Evolutionary conservation across 2,329 filamentous ascomycete genomes (phyloP).

Genomic region (Penicillium sp.): DNA sequence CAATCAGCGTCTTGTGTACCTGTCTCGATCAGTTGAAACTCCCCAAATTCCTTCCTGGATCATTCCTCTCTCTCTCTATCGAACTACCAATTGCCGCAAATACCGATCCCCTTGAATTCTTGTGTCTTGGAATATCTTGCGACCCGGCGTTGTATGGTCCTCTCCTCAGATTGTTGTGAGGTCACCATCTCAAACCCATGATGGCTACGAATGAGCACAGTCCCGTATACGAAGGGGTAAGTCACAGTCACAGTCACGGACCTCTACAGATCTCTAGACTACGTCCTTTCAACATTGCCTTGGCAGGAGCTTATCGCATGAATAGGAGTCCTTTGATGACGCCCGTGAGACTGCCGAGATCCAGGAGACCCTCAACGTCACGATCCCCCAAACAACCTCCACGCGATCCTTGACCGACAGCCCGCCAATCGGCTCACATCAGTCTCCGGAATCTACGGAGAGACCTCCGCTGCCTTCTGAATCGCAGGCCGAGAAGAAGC

Average conservation of each 20-base stretch:
- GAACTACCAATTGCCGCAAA: neutral
- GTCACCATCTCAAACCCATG: constrained; percentile 29
- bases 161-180: constrained; percentile 18
- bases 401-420: constrained; percentile 62
- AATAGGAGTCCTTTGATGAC: constrained; percentile 80
- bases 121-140: constrained; percentile 4
- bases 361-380: constrained; percentile 30
- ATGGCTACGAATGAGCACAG: constrained; percentile 43
- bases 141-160: constrained; percentile 19
- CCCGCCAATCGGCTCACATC: constrained; percentile 40
- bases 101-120: constrained; percentile 1
- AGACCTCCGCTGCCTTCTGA: constrained; percentile 31
- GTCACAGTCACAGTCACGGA: constrained; percentile 7
- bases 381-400: constrained; percentile 47
- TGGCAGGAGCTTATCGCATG: constrained; percentile 9
- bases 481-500: constrained; percentile 28
- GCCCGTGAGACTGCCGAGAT: constrained; percentile 54
- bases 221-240: constrained; percentile 46
- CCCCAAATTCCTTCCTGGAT: constrained; percentile 17
- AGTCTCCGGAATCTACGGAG: constrained; percentile 39
- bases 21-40: constrained; percentile 22
- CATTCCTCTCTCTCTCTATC: constrained; percentile 1
- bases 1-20: constrained; percentile 24
- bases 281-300: constrained; percentile 5
- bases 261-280: neutral